Percentiles rank a stretch among this genome's conserved stretches.
phyloP scores from a whole-genome alignment of 805 yeast species.

The Saitoella complicata region DNA sequence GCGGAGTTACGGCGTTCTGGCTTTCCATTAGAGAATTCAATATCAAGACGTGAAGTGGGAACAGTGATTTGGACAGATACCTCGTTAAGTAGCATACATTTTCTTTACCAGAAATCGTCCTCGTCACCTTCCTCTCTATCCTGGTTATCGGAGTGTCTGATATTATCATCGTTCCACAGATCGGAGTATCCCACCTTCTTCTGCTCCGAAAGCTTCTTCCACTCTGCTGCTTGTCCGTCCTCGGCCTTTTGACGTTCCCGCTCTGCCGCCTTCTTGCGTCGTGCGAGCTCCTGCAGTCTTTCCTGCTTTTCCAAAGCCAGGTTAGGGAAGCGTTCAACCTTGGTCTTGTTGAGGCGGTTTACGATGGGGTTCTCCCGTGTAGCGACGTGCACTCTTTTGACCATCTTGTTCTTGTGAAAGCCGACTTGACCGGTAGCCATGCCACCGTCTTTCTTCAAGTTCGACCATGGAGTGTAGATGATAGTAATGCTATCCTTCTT shows the following conservation, averaged over 20 bases:
- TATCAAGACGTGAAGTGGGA: no score
- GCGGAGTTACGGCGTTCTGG: no score
- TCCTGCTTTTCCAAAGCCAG: constrained; percentile 27
- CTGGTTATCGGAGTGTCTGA: constrained; percentile 31
- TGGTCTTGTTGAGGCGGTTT: constrained; percentile 49
- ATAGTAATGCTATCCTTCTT: constrained; percentile 50
- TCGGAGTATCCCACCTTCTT: constrained; percentile 33
- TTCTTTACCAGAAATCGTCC: constrained; percentile 35
- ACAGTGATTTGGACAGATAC: no score
- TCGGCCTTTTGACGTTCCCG: constrained; percentile 27
- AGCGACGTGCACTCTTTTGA: constrained; percentile 37
- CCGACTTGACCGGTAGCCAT: constrained; percentile 73
- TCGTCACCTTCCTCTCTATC: constrained; percentile 37
- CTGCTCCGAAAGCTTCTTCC: constrained; percentile 18
- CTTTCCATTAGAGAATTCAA: no score
- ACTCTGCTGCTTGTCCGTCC: constrained; percentile 20
- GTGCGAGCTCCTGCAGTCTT: constrained; percentile 19
- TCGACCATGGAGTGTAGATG: constrained; percentile 59
- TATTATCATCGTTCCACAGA: constrained; percentile 30
- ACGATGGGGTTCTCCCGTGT: constrained; percentile 42
- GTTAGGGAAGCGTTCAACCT: constrained; percentile 37
- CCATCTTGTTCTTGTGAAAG: constrained; percentile 40
- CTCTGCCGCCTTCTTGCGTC: constrained; percentile 20
- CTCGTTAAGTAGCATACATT: no score
- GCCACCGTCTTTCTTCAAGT: constrained; percentile 45